A percentile compares a stretch with the other conserved stretches of the same genome.
Evolutionary conservation across 441 rosid genomes (phyloP).

Genomic region (California macrophylla): DNA sequence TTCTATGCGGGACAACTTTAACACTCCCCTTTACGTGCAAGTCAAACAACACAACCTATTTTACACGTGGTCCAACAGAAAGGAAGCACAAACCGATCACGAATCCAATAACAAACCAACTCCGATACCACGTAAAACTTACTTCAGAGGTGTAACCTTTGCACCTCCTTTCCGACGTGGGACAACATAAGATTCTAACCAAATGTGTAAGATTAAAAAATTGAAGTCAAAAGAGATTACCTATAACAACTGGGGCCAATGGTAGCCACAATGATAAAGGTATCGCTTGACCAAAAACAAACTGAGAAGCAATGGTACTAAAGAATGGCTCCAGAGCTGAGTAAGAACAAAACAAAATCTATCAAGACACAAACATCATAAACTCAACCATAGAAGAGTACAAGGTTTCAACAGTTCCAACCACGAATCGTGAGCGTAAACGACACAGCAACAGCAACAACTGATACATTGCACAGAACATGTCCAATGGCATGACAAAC

Average conservation of each 20-base stretch:
- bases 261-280: constrained; percentile 16
- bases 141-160: too few species aligned
- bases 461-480: neutral
- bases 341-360: neutral
- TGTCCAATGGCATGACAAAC: neutral
- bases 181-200: too few species aligned
- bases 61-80: too few species aligned
- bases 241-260: constrained; percentile 53
- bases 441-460: neutral
- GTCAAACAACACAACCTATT: too few species aligned
- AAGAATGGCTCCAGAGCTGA: constrained; percentile 60
- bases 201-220: too few species aligned
- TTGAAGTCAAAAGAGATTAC: too few species aligned
- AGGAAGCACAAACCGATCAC: too few species aligned
- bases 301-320: constrained; percentile 55
- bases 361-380: neutral
- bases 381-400: neutral
- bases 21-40: too few species aligned
- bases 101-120: too few species aligned
- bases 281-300: constrained; percentile 6
- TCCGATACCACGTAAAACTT: too few species aligned
- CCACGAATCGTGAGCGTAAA: neutral
- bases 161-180: too few species aligned
- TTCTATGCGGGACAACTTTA: too few species aligned
- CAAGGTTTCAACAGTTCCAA: neutral